Base-by-base conservation (phyloP, 2,329 filamentous ascomycete species). In the Penicillium sp. region DNA sequence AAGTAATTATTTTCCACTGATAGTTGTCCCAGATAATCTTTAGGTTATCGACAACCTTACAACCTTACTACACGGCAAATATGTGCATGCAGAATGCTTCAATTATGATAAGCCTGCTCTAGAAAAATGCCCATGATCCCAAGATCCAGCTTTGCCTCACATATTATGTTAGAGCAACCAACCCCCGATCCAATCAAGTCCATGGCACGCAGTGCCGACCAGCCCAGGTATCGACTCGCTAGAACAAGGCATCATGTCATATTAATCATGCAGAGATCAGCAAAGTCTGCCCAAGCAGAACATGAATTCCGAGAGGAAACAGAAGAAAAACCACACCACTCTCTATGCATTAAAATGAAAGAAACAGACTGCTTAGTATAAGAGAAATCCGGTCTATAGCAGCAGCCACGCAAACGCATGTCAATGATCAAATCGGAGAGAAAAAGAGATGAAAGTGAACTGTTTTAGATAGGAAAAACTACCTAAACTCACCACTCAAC, bases 321-420 rank as follows among this genome's bases (percentile, higher is more conserved):
- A 41, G 47, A 37, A 54, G 38, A 31, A 20, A 55, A 45, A 17
- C 37, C 57, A 58, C 41, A 11, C 51, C 52, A 64, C 57, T 56
- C 47, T 67, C 65, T 67, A 67, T 67, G 62, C 59, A 67, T 52
- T 39, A 8, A 10, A 17, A 28, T 22, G 57, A 41, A 57, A 45
- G 31, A 43, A 54, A 52, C 58, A 54, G 11, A 59, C 48, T 59
- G 51, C n/a, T 31, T 42, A 41, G 11, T 6, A 49, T 35, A 54
- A 54, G 39, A 47, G 31, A 57, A 37, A 20, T 60, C 58, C 65
- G 62, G 58, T 68, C 66, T 68, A 68, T 67, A 42, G 55, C 50
- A 59, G 45, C 58, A 61, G 55, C 51, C 59, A 43, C 38, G 37
- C 11, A 8, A 57, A 53, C 39, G 42, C 34, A 52, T 22, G 5